These are phyloP conservation scores for Hibiscus trionum DNA, from an alignment of 345 rosid species.

Conservation along the genomic window DNA sequence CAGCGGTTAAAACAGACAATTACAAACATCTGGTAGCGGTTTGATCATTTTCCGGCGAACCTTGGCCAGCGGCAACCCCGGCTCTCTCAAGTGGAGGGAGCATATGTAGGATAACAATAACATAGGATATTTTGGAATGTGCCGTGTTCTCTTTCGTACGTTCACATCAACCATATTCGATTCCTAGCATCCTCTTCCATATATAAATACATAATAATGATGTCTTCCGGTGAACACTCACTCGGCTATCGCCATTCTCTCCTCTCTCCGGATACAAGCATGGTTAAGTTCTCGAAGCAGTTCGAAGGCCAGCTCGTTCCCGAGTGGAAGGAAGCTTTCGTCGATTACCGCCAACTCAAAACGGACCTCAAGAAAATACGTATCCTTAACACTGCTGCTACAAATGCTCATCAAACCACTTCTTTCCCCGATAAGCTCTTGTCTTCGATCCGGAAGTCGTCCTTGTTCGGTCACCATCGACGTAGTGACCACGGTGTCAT, in stretches of 20 bases:
- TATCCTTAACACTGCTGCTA: slow-evolving; percentile 20
- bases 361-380: slow-evolving; percentile 62
- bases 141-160: slow-evolving; percentile 22
- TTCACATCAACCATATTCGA: slow-evolving; percentile 20
- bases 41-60: slow-evolving; percentile 35
- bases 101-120: slow-evolving; percentile 21
- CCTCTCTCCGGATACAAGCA: slow-evolving; percentile 13
- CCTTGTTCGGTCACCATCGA: slow-evolving; percentile 26
- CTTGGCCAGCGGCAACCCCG: not conserved
- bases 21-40: slow-evolving; percentile 12
- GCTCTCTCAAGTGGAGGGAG: slow-evolving; percentile 47
- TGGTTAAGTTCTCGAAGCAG: slow-evolving; percentile 91
- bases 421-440: slow-evolving; percentile 28
- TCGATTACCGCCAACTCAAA: slow-evolving; percentile 89
- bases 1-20: too few species aligned
- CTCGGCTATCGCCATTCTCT: slow-evolving; percentile 12
- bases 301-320: slow-evolving; percentile 93
- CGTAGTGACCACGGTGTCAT: slow-evolving; percentile 52
- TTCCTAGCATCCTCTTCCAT: slow-evolving; percentile 34
- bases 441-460: slow-evolving; percentile 41
- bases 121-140: slow-evolving; percentile 57
- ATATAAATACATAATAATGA: slow-evolving; percentile 22
- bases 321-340: slow-evolving; percentile 98
- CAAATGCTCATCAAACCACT: not conserved
- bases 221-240: slow-evolving; percentile 32